phyloP scores from a whole-genome alignment of 331 rosid genomes.

The Erythrophleum ivorense region DNA sequence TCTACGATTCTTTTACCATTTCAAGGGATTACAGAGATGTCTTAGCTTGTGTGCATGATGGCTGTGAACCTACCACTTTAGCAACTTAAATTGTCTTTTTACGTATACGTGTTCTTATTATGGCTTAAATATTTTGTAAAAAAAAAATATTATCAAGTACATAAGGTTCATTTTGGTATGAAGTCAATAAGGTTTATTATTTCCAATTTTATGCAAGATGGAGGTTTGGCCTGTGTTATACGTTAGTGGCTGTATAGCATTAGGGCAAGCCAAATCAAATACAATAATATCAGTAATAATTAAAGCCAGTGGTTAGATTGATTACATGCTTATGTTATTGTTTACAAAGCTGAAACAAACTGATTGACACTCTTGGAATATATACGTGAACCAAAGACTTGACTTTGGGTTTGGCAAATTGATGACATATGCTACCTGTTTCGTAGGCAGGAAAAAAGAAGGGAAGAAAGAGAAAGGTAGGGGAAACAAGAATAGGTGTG shows the following conservation, averaged over 20 bases:
- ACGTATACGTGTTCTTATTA: background rate
- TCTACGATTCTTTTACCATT: conserved; percentile 64
- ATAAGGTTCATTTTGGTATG: background rate
- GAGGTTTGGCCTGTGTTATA: background rate
- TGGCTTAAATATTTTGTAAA: background rate
- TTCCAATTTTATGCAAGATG: background rate
- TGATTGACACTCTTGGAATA: background rate
- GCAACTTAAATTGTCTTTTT: conserved; percentile 41
- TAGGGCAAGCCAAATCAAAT: background rate
- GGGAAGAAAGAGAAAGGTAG: too few relatives aligned
- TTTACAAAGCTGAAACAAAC: background rate
- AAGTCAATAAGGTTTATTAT: background rate
- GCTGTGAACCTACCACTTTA: conserved; percentile 57
- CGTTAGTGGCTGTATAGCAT: background rate
- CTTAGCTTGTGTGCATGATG: conserved; percentile 64
- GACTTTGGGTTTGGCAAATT: too few relatives aligned
- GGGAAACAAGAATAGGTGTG: too few relatives aligned
- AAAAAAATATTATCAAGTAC: background rate
- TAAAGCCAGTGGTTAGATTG: background rate
- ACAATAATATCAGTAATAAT: background rate
- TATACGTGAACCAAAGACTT: background rate
- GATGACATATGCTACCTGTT: too few relatives aligned
- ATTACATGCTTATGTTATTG: background rate
- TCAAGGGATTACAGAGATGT: conserved; percentile 69
- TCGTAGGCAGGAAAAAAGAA: too few relatives aligned